Evolutionary conservation across 768 basidiomycete genomes (phyloP).

Genomic region (Xerocomellus intermedius): DNA sequence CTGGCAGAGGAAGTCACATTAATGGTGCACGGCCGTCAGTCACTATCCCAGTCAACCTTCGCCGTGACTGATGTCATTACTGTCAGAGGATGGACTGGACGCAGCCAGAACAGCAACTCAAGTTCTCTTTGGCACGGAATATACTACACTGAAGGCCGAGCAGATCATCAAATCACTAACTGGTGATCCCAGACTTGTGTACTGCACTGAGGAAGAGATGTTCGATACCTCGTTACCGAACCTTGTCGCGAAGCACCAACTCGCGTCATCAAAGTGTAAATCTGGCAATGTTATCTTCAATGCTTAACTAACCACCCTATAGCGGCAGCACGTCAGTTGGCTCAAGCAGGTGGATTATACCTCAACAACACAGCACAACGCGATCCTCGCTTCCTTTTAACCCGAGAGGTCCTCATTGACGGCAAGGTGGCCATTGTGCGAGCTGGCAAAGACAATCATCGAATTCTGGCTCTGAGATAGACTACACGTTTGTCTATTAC

Average conservation of each 20-base stretch:
- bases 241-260: constrained; percentile 55
- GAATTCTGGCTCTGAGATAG: constrained; percentile 47
- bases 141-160: constrained; percentile 46
- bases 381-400: constrained; percentile 46
- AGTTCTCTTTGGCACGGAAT: constrained; percentile 42
- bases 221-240: constrained; percentile 54
- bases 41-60: neutral
- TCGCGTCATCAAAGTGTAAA: constrained; percentile 66
- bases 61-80: neutral
- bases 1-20: constrained; percentile 60
- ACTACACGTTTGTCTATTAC: neutral
- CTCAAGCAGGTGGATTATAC: constrained; percentile 67
- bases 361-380: constrained; percentile 61
- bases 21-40: constrained; percentile 57
- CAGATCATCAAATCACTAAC: constrained; percentile 61
- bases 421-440: constrained; percentile 61
- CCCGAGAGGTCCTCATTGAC: constrained; percentile 53
- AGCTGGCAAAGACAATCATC: constrained; percentile 70
- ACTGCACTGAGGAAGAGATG: constrained; percentile 50
- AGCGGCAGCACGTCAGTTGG: constrained; percentile 67
- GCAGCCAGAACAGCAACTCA: constrained; percentile 45
- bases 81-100: constrained; percentile 38
- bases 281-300: constrained; percentile 5
- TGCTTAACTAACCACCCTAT: constrained; percentile 7
- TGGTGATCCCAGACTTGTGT: constrained; percentile 63